Evolutionary conservation across 371 early-diverging fungal species (phyloP), one percentile per base, ranked within the genome.

Genomic region (Rhizopus sp.): DNA sequence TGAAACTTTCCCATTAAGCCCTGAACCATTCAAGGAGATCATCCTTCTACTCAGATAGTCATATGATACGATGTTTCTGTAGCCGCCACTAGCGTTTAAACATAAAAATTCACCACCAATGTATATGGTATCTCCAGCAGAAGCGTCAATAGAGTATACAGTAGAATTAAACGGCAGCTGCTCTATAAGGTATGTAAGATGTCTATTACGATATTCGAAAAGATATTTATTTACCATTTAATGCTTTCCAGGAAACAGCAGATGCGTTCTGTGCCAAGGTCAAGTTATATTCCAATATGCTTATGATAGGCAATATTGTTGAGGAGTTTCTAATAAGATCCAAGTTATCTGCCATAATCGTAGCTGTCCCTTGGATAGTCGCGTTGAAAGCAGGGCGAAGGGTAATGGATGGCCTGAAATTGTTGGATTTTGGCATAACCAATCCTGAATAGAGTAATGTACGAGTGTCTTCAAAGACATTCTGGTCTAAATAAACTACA

Each of bases 391-490:
- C 61, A 29, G 46, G 54, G 4, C 37, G 44, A 8, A 73, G 50
- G 0, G 51, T 44, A 1, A 73, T 57, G 3, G 61, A 56, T 1
- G 74, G 74, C 9, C 50, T 57, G 40, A 70, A 73, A 9, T 50
- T 35, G 2, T 29, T 17, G 1, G 68, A 55, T 7, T 75, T 61
- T 13, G 73, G 66, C 2, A 66, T 50, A 32, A 85, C 58, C 52
- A 74, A 72, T 0, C 83, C 85, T 0, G 63, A 65, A 33, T 80
- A 83, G 31, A 83, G 69, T 51, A 76, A 54, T 6, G 72, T 77
- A 6, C 55, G 60, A 40, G 38, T 57, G 63, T 83, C 81, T 1
- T 58, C 63, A 0, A 57, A 63, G 7, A 58, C 72, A 5, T 51
- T 71, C 55, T 83, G 83, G 33, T 72, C 69, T 8, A 80, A 15